A percentile compares a stretch with the other conserved stretches of the same genome.
phyloP scores from a whole-genome alignment of 176 grass and related monocot species.

The Bolboschoenus planiculmis region DNA sequence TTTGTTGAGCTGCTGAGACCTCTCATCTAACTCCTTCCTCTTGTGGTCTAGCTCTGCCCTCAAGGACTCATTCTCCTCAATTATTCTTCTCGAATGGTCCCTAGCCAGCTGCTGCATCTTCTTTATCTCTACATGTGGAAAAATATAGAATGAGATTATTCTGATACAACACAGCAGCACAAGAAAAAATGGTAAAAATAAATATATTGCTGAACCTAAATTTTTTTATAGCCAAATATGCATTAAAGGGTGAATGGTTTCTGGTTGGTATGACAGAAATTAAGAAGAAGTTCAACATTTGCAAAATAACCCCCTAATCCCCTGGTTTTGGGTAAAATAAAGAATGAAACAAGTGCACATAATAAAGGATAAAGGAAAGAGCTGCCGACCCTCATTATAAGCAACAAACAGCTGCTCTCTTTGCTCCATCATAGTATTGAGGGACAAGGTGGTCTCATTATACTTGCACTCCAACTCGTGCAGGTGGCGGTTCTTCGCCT shows the following conservation, averaged over 20 bases:
- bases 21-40: slow-evolving; percentile 48
- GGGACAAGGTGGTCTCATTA: slow-evolving; percentile 34
- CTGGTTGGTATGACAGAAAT: not conserved
- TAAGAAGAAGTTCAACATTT: not conserved
- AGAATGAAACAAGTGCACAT: not conserved
- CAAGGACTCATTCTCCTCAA: slow-evolving; percentile 55
- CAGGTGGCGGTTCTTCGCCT: slow-evolving; percentile 34
- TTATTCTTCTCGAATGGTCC: slow-evolving; percentile 40
- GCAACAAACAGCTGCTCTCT: slow-evolving; percentile 31
- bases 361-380: not conserved
- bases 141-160: not conserved
- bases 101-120: slow-evolving; percentile 58
- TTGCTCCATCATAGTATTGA: slow-evolving; percentile 51
- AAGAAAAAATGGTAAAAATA: not conserved
- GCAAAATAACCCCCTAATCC: not conserved
- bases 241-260: not conserved
- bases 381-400: slow-evolving; percentile 43
- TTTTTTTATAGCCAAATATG: not conserved
- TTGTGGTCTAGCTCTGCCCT: slow-evolving; percentile 38
- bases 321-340: not conserved
- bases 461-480: slow-evolving; percentile 39
- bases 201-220: not conserved
- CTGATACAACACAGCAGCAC: not conserved
- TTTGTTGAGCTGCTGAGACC: slow-evolving; percentile 38
- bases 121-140: slow-evolving; percentile 42